A percentile compares a stretch with the other conserved stretches of the same genome.
Conservation (phyloP, 352 stramenopile genomes). For the Pythium oligandrum region DNA sequence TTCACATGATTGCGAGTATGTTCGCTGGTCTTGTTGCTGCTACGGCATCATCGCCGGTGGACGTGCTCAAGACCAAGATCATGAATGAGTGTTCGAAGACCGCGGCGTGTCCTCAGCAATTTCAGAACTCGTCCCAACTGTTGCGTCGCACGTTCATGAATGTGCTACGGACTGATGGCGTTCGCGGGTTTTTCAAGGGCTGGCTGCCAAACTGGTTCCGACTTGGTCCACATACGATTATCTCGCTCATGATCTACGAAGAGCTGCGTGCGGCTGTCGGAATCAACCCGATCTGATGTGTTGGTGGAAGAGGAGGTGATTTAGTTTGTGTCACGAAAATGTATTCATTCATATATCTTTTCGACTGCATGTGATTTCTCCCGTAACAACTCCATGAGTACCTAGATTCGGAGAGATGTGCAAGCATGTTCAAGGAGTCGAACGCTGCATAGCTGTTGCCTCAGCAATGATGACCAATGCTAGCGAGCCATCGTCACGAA, state of each 20-base stretch:
- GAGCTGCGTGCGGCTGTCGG: conserved; percentile 48
- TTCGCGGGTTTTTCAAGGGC: conserved; percentile 75
- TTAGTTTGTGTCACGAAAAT: too few relatives aligned
- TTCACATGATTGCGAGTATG: conserved; percentile 70
- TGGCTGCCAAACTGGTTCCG: conserved; percentile 75
- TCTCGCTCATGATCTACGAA: conserved; percentile 74
- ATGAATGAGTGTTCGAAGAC: conserved; percentile 66
- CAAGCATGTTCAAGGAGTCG: too few relatives aligned
- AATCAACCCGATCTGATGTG: conserved; percentile 45
- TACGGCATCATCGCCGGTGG: conserved; percentile 62
- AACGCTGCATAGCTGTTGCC: too few relatives aligned
- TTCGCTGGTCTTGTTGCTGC: conserved; percentile 68
- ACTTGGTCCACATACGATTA: conserved; percentile 68
- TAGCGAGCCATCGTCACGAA: too few relatives aligned
- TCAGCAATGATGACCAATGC: too few relatives aligned
- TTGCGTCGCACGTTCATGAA: conserved; percentile 50
- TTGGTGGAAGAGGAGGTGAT: neutral
- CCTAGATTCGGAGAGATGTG: too few relatives aligned
- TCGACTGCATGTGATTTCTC: too few relatives aligned
- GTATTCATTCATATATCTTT: too few relatives aligned
- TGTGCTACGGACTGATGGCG: conserved; percentile 46
- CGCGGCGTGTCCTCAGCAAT: conserved; percentile 23
- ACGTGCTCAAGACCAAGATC: conserved; percentile 86
- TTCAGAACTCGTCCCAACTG: conserved; percentile 28
- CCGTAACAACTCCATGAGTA: too few relatives aligned